phyloP scores from a whole-genome alignment of 176 grass and related monocot species.

The Miscanthus lutarioriparius region DNA sequence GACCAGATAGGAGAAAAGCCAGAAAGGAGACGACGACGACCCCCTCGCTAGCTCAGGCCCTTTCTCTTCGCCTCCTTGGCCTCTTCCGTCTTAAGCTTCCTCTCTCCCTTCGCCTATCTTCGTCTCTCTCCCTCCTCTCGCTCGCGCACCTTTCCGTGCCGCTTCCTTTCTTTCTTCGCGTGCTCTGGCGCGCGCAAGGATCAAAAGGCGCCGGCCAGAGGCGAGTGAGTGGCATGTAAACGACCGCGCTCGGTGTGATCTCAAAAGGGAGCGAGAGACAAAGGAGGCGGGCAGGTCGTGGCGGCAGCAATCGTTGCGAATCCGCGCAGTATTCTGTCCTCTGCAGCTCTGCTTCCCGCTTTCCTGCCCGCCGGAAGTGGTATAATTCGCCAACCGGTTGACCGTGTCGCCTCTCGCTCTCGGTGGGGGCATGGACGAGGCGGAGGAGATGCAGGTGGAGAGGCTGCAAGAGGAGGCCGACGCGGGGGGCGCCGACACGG shows the following conservation, averaged over 20 bases:
- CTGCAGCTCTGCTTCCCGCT: neutral
- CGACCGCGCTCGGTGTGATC: slow-evolving; percentile 11
- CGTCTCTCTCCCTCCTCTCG: neutral
- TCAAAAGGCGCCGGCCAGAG: slow-evolving; percentile 32
- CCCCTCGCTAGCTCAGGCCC: neutral
- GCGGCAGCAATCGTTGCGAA: slow-evolving; percentile 39
- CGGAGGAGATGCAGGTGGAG: slow-evolving; percentile 87
- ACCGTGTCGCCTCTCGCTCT: neutral
- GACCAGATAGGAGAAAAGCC: neutral
- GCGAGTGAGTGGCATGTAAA: slow-evolving; percentile 16
- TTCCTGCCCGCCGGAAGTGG: slow-evolving; percentile 11
- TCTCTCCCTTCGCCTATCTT: neutral
- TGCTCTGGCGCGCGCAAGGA: slow-evolving; percentile 59
- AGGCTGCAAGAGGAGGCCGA: slow-evolving; percentile 49
- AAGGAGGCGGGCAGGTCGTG: neutral
- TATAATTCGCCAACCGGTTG: neutral
- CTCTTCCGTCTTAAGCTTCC: neutral
- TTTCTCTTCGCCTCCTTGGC: neutral
- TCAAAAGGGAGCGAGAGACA: slow-evolving; percentile 16
- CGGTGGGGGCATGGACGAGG: slow-evolving; percentile 45
- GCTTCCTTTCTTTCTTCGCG: slow-evolving; percentile 57
- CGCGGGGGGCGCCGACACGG: slow-evolving; percentile 47
- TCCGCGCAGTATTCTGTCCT: slow-evolving; percentile 28
- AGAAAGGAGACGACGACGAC: neutral
- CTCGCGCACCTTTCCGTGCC: slow-evolving; percentile 19